Percentiles rank a stretch among this genome's conserved stretches.
phyloP scores from a whole-genome alignment of 2,329 filamentous ascomycete genomes.

The Ophiostoma tasmaniense region DNA sequence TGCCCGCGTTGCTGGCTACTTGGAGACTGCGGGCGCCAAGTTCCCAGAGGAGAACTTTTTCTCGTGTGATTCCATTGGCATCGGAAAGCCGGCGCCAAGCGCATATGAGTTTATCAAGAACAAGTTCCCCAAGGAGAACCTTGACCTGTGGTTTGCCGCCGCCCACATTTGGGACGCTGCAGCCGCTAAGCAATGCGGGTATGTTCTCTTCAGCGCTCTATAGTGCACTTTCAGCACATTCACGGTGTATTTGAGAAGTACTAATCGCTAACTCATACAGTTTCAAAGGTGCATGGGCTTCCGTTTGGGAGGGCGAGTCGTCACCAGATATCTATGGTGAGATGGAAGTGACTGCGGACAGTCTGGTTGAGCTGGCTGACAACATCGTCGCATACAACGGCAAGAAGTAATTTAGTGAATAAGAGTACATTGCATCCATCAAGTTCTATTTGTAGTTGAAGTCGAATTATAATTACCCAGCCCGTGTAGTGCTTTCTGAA shows the following conservation, averaged over 20 bases:
- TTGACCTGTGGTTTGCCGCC: background rate
- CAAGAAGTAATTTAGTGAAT: background rate
- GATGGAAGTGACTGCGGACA: background rate
- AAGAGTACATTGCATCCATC: background rate
- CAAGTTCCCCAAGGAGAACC: slow-evolving; percentile 1
- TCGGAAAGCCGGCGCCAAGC: background rate
- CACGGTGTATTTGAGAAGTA: background rate
- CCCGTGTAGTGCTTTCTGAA: background rate
- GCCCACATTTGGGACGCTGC: background rate
- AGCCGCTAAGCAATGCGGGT: background rate
- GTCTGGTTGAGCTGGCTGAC: background rate
- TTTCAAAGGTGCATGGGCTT: background rate
- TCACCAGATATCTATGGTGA: background rate
- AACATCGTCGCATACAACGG: background rate
- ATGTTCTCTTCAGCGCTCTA: background rate
- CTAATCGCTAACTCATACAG: background rate
- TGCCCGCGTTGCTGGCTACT: background rate
- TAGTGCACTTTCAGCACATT: no score
- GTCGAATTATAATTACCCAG: background rate
- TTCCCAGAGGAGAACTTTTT: background rate
- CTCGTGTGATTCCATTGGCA: background rate
- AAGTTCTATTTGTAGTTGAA: background rate
- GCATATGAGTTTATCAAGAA: background rate
- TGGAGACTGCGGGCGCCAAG: background rate
- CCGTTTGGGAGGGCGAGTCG: background rate